Evolutionary conservation across 495 filamentous ascomycete species (phyloP), one percentile per base, ranked within the genome.

Genomic region (Melanomma pulvis-pyrius): DNA sequence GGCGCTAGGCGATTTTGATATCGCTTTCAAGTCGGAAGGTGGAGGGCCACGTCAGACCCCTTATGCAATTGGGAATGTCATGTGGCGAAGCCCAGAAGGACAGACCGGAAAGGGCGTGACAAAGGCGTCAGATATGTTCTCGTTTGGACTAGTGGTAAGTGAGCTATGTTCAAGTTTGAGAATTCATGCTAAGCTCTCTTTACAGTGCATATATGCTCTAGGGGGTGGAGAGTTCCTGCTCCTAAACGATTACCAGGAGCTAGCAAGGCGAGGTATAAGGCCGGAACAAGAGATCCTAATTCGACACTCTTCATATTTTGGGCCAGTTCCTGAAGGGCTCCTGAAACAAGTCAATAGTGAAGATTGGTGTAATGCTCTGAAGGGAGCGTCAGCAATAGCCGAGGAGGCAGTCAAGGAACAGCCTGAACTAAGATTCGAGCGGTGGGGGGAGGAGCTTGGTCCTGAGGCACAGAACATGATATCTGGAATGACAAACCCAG

Each of bases 51-150:
- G 62, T 67, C 65, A 69, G 44, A 74, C 72, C 15, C 74, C 55
- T 36, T 68, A 67, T 70, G 65, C 67, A 63, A 71, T 77, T 65
- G 75, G 72, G 34, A 75, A 75, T 59, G 69, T 41, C 44, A 77
- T 75, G 72, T 77, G 65, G 70, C 71, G 71, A 59, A 74, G 73
- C 64, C 74, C 74, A 65, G 74, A 76, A 72, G 73, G 71, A 53
- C 73, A 75, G 50, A 70, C 68, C 19, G 73, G 65, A 70, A 69
- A 52, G 41, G 74, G 73, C 21, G 55, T 71, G 28, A 70, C 68
- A 19, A 71, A 71, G 58, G 56, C 67, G 19, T 74, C 73, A 47
- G 73, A 73, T 51, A 59, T 74, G 17, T 74, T 71, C 59, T 73
- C 73, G 24, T 75, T 70, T 73, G 73, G 72, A 58, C 72, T 75